Percentiles rank a stretch among this genome's conserved stretches.
phyloP scores from a whole-genome alignment of 2,329 filamentous ascomycete species.

The Fonsecaea monophora region DNA sequence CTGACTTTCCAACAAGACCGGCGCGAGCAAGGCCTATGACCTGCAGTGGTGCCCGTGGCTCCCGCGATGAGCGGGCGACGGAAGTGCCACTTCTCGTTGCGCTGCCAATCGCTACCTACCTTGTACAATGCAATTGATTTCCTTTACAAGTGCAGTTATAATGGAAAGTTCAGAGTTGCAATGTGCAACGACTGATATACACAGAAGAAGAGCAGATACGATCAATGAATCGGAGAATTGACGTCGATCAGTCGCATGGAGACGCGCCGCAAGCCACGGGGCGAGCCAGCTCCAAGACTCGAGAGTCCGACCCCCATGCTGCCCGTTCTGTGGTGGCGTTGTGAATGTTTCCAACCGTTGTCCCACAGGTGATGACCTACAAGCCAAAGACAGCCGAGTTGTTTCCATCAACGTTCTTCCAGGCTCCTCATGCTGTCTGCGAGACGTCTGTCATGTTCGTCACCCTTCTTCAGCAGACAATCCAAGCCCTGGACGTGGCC shows the following conservation, averaged over 20 bases:
- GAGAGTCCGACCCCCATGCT: background rate
- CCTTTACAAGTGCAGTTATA: background rate
- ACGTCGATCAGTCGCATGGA: slow-evolving; percentile 20
- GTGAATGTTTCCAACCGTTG: background rate
- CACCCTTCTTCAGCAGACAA: background rate
- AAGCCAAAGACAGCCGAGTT: background rate
- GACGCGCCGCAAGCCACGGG: slow-evolving; percentile 24
- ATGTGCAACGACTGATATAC: background rate
- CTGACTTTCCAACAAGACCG: background rate
- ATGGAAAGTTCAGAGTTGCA: background rate
- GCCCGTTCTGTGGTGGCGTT: slow-evolving; percentile 6
- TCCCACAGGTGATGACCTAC: slow-evolving; percentile 11
- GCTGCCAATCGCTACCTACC: background rate
- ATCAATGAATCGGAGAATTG: slow-evolving; percentile 18
- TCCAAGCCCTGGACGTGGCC: slow-evolving; percentile 6
- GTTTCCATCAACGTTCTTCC: background rate
- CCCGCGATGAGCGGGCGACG: background rate
- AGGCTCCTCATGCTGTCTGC: background rate
- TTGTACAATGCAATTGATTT: background rate
- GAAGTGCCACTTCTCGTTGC: slow-evolving; percentile 3
- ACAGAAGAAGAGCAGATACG: background rate
- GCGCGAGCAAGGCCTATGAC: slow-evolving; percentile 11
- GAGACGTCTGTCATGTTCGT: slow-evolving; percentile 1
- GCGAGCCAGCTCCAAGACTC: slow-evolving; percentile 15
- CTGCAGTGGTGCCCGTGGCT: slow-evolving; percentile 25